Base-by-base conservation (phyloP, 2,329 filamentous ascomycete species). In the Verticillium nonalfalfae region DNA sequence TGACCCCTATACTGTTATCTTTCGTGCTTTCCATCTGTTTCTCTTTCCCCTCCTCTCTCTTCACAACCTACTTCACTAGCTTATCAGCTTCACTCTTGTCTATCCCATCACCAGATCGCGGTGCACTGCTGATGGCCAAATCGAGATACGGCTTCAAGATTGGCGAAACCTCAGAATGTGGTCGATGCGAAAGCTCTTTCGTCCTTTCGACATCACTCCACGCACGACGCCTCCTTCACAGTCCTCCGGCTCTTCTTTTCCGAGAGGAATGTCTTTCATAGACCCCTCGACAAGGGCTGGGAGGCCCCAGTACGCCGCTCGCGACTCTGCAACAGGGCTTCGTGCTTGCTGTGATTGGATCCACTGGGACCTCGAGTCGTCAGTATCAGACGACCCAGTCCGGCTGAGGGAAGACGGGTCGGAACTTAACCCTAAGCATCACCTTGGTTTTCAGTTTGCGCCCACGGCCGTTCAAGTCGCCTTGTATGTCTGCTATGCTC, bases 341-440 rank as follows among this genome's bases (percentile, higher is more conserved):
- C 71, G 72, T 71, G 74, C 70, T 74, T 73, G 81, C 80, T 69
- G 81, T 78, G 81, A 68, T 69, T 69, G 78, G 80, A 76, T 72
- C 63, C 70, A 72, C 73, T 72, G 71, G 71, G 75, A 69, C 61
- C 64, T 62, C 64, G 68, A 66, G 73, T 74, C 70, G 73, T 76
- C 71, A 66, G 70, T 70, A 71, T 69, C 68, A 71, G 72, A 73
- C 72, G 73, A 76, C 74, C 78, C 76, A 74, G 75, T 70, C 72
- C 71, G 72, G 72, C 74, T 78, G 77, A 77, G 84, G 82, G 85
- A 88, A 85, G 81, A 80, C 79, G 77, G 79, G 77, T 89, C 87
- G 91, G 90, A 93, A 93, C 90, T 93, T 96, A 97, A 96, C 93
- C 93, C 93, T 97, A 97, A 90, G 84, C 80, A 79, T 76, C 79